Conservation (phyloP, 345 rosid genomes). For the Reutealis trisperma region DNA sequence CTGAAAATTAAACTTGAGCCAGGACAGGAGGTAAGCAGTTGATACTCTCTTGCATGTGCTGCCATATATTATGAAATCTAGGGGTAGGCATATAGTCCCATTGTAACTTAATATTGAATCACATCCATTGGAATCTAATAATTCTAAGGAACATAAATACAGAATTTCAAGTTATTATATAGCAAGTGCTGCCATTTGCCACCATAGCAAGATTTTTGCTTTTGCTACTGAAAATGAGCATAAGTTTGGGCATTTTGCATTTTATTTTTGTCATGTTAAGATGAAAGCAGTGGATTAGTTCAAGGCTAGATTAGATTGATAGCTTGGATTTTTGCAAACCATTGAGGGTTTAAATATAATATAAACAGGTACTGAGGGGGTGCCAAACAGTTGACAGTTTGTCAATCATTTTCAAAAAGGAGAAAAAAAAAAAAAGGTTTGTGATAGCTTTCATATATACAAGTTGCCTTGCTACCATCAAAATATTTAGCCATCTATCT, state of each 20-base stretch:
- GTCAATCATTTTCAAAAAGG: not conserved
- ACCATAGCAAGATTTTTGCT: not conserved
- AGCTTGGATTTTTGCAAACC: not conserved
- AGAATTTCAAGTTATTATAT: not conserved
- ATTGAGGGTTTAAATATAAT: no score
- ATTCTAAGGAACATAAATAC: no score
- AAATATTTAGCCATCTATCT: not conserved
- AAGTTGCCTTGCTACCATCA: not conserved
- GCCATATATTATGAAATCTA: not conserved
- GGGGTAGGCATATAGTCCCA: not conserved
- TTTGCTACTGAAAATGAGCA: not conserved
- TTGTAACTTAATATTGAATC: not conserved
- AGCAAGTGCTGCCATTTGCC: not conserved
- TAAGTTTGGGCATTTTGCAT: not conserved
- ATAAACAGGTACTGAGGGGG: not conserved
- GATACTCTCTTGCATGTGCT: slow-evolving; percentile 5
- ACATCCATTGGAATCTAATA: not conserved
- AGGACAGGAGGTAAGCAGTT: slow-evolving; percentile 82
- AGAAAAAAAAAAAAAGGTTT: not conserved
- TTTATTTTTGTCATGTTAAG: not conserved
- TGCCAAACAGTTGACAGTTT: not conserved
- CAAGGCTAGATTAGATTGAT: not conserved
- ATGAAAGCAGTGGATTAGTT: not conserved
- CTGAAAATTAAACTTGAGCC: slow-evolving; percentile 93
- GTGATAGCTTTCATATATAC: not conserved